Conservation (phyloP, 441 rosid genomes). For the California macrophylla region DNA sequence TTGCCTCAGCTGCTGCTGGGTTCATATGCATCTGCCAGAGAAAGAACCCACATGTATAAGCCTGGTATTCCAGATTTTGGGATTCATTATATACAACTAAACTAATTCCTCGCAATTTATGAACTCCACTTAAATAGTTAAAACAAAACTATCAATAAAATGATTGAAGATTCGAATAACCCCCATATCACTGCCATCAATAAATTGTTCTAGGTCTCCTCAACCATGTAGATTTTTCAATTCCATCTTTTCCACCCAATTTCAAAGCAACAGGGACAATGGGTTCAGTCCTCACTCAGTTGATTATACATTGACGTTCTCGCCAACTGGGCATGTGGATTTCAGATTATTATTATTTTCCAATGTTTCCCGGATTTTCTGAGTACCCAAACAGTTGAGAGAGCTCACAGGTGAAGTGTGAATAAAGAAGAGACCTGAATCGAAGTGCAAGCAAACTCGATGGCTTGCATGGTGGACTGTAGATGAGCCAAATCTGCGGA, state of each 20-base stretch:
- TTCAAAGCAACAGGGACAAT: neutral
- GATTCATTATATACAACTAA: neutral
- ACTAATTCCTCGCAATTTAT: neutral
- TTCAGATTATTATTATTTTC: no score
- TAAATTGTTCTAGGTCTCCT: neutral
- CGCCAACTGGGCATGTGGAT: neutral
- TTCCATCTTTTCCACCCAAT: neutral
- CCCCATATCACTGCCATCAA: neutral
- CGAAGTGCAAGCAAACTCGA: conserved; percentile 86
- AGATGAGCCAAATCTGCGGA: conserved; percentile 52
- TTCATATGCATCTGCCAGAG: conserved; percentile 59
- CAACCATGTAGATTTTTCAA: neutral
- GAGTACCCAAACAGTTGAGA: conserved; percentile 5
- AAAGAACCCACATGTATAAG: neutral
- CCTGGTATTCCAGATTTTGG: neutral
- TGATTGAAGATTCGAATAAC: neutral
- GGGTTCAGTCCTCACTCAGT: neutral
- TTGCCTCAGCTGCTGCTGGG: conserved; percentile 78
- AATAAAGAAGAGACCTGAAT: conserved; percentile 50
- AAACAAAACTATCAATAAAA: neutral
- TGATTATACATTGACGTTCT: neutral
- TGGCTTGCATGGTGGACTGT: conserved; percentile 80
- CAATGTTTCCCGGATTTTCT: neutral
- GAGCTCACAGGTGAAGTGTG: neutral
- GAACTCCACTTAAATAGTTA: neutral